Evolutionary conservation across 805 yeast species (phyloP).

Genomic region (Brettanomyces nanus): DNA sequence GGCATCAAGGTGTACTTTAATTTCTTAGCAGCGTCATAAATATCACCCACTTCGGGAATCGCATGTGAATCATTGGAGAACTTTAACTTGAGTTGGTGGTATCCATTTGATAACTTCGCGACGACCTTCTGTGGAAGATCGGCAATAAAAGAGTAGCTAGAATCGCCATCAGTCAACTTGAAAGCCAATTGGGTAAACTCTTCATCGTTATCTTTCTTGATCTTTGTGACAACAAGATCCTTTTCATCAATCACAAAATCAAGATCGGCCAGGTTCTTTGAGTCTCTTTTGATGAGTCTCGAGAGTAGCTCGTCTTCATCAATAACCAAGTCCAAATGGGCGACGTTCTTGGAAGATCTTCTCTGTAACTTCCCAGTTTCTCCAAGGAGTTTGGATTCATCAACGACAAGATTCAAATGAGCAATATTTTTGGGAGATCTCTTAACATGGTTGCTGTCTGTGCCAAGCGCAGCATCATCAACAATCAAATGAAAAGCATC

Average conservation of each 20-base stretch:
- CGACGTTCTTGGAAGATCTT: slow-evolving; percentile 17
- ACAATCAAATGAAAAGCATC: slow-evolving; percentile 2
- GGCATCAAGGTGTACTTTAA: slow-evolving; percentile 19
- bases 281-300: slow-evolving; percentile 10
- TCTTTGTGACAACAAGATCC: not conserved
- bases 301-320: slow-evolving; percentile 9
- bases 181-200: not conserved
- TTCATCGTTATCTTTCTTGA: not conserved
- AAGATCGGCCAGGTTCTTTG: slow-evolving; percentile 10
- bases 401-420: slow-evolving; percentile 10
- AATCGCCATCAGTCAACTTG: not conserved
- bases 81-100: slow-evolving; percentile 1
- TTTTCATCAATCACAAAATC: slow-evolving; percentile 6
- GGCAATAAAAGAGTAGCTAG: slow-evolving; percentile 1
- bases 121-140: slow-evolving; percentile 1
- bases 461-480: slow-evolving; percentile 1
- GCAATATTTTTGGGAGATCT: slow-evolving; percentile 13
- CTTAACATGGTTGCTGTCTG: slow-evolving; percentile 4
- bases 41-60: slow-evolving; percentile 10
- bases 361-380: slow-evolving; percentile 6
- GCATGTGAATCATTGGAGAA: slow-evolving; percentile 1
- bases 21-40: slow-evolving; percentile 5
- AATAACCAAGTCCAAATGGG: slow-evolving; percentile 10
- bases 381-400: slow-evolving; percentile 7
- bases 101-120: not conserved